Percentiles rank a stretch among this genome's conserved stretches.
Evolutionary conservation across 75 land plant species (phyloP).

Genomic region (Sequoiadendron giganteum): DNA sequence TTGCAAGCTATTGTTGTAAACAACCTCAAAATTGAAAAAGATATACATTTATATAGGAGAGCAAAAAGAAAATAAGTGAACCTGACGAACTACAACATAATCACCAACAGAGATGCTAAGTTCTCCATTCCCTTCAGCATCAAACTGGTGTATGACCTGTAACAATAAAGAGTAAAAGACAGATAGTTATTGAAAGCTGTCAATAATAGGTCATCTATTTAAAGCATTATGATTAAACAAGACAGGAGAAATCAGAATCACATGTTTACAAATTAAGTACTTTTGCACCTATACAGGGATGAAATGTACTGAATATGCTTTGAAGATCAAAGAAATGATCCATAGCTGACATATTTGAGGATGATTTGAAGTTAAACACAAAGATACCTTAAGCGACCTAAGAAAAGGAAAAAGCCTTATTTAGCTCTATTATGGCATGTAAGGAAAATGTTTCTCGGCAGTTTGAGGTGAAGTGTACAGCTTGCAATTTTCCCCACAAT

Average conservation of each 20-base stretch:
- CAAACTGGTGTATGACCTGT: constrained; percentile 63
- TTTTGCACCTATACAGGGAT: not conserved
- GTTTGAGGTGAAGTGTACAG: not conserved
- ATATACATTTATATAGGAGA: not conserved
- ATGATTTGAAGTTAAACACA: not conserved
- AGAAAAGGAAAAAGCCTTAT: not conserved
- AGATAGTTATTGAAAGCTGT: not conserved
- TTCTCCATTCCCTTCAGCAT: constrained; percentile 60
- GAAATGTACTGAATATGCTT: not conserved
- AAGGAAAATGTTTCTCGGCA: not conserved
- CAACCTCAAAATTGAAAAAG: not conserved
- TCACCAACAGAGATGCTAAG: constrained; percentile 53
- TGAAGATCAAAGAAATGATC: not conserved
- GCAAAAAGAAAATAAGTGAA: constrained; percentile 2
- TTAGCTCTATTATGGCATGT: not conserved
- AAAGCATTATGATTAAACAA: not conserved
- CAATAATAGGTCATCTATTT: not conserved
- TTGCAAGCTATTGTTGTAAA: not conserved
- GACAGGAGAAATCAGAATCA: not conserved
- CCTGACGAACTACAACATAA: constrained; percentile 63
- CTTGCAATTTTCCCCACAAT: not conserved
- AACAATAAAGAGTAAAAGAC: constrained; percentile 1
- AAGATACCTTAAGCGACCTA: not conserved
- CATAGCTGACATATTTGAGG: not conserved
- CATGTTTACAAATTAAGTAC: not conserved